These are phyloP conservation scores for Sarocladium kiliense DNA, from an alignment of 2,329 filamentous ascomycete species.

Conservation along the genomic window DNA sequence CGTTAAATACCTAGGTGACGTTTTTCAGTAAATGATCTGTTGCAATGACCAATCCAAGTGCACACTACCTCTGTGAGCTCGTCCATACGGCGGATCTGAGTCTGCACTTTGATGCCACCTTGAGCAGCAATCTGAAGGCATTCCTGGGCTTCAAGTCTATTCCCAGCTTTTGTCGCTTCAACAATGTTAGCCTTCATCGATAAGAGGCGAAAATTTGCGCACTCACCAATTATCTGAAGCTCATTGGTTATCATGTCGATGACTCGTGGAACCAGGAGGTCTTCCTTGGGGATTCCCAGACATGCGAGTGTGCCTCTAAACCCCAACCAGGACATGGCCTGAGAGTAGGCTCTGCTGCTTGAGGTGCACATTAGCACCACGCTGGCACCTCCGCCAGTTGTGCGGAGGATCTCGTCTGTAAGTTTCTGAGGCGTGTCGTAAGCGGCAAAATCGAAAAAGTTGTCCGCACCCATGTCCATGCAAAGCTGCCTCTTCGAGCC, in stretches of 20 bases:
- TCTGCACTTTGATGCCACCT: neutral
- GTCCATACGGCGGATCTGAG: neutral
- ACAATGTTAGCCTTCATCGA: neutral
- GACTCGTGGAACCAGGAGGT: neutral
- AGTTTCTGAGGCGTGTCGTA: neutral
- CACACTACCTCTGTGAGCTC: conserved; percentile 4
- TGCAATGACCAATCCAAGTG: too few species aligned
- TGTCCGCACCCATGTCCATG: neutral
- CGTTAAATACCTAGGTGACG: conserved; percentile 1
- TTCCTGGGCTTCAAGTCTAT: conserved; percentile 5
- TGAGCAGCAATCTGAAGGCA: conserved; percentile 5
- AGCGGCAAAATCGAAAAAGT: neutral
- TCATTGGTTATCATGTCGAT: conserved; percentile 3
- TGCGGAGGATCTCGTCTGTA: neutral
- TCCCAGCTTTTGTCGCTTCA: conserved; percentile 6
- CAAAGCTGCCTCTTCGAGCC: neutral
- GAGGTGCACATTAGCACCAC: conserved; percentile 6
- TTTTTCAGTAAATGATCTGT: neutral
- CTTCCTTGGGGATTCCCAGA: conserved; percentile 1
- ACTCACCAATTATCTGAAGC: neutral
- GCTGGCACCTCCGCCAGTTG: neutral
- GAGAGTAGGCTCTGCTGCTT: neutral
- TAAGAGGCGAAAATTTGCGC: neutral
- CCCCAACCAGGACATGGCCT: conserved; percentile 1
- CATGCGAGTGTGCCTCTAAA: conserved; percentile 4